Evolutionary conservation across 2,329 filamentous ascomycete genomes (phyloP).

Genomic region (Capronia americana): DNA sequence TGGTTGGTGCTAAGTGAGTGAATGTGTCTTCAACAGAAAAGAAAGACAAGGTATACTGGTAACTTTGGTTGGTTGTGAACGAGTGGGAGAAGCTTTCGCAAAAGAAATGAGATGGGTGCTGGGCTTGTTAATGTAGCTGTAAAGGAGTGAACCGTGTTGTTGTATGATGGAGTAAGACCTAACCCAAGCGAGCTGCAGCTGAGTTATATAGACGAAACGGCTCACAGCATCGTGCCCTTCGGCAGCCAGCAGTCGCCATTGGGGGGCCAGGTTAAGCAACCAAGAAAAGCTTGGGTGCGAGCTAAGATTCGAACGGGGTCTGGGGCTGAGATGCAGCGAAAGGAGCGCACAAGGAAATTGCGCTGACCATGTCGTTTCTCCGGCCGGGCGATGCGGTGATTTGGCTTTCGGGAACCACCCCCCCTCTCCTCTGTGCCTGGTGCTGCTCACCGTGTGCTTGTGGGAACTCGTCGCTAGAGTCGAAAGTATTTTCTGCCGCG

Average conservation of each 20-base stretch:
- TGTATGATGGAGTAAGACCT: slow-evolving; percentile 27
- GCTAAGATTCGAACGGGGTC: slow-evolving; percentile 1
- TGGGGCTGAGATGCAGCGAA: slow-evolving; percentile 8
- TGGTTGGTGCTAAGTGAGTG: slow-evolving; percentile 18
- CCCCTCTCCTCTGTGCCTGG: not conserved
- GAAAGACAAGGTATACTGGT: slow-evolving; percentile 8
- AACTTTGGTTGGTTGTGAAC: slow-evolving; percentile 2
- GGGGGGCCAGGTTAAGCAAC: slow-evolving; percentile 16
- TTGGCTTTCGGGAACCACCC: not conserved
- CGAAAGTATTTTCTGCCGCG: too few relatives aligned
- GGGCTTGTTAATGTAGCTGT: slow-evolving; percentile 19
- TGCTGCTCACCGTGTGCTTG: too few relatives aligned
- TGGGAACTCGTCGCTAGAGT: too few relatives aligned
- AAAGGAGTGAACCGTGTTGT: slow-evolving; percentile 16
- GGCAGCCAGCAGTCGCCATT: slow-evolving; percentile 9
- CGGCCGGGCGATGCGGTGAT: slow-evolving; percentile 15
- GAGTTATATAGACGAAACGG: slow-evolving; percentile 21
- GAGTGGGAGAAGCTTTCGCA: slow-evolving; percentile 16
- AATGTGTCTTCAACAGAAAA: slow-evolving; percentile 27
- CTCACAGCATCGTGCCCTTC: not conserved
- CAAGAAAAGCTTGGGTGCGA: slow-evolving; percentile 13
- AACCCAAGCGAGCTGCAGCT: slow-evolving; percentile 19
- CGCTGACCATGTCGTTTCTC: slow-evolving; percentile 4
- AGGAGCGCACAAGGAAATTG: slow-evolving; percentile 14
- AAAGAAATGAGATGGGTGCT: slow-evolving; percentile 3